These are phyloP conservation scores for Haberlea rhodopensis DNA, from an alignment of 257 asterid genomes.

Conservation along the genomic window DNA sequence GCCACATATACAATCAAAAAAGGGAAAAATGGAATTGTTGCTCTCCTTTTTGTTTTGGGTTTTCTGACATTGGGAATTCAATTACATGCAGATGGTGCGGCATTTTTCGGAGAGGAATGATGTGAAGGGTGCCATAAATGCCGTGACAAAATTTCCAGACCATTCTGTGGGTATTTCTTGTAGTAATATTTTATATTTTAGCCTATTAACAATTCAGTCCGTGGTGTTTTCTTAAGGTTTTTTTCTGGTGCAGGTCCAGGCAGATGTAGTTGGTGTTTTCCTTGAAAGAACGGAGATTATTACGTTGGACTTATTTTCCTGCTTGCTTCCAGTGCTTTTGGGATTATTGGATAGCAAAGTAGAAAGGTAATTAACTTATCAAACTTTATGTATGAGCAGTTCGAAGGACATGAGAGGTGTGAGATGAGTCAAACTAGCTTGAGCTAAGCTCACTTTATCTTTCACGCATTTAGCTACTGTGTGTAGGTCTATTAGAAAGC, in stretches of 20 bases:
- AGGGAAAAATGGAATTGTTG: background rate
- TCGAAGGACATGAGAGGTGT: background rate
- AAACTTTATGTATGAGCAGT: background rate
- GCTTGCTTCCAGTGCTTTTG: conserved; percentile 86
- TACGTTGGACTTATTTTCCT: conserved; percentile 73
- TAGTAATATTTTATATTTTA: background rate
- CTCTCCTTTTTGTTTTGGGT: conserved; percentile 1
- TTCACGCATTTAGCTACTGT: background rate
- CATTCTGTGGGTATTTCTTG: conserved; percentile 62
- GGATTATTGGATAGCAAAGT: conserved; percentile 76
- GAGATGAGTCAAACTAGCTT: background rate
- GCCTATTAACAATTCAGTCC: conserved; percentile 11
- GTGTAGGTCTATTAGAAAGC: background rate
- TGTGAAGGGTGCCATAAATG: conserved; percentile 86
- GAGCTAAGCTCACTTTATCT: background rate
- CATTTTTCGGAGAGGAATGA: conserved; percentile 92
- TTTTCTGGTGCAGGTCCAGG: conserved; percentile 68
- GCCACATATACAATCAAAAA: background rate
- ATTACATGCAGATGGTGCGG: conserved; percentile 67
- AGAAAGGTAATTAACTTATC: conserved; percentile 54
- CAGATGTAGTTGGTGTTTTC: conserved; percentile 78
- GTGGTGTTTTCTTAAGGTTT: conserved; percentile 12
- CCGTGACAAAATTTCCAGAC: conserved; percentile 76
- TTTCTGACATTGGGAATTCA: conserved; percentile 11
- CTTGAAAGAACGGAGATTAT: conserved; percentile 65